Evolutionary conservation across 768 basidiomycete genomes (phyloP).

Genomic region (Boletus fagicola): DNA sequence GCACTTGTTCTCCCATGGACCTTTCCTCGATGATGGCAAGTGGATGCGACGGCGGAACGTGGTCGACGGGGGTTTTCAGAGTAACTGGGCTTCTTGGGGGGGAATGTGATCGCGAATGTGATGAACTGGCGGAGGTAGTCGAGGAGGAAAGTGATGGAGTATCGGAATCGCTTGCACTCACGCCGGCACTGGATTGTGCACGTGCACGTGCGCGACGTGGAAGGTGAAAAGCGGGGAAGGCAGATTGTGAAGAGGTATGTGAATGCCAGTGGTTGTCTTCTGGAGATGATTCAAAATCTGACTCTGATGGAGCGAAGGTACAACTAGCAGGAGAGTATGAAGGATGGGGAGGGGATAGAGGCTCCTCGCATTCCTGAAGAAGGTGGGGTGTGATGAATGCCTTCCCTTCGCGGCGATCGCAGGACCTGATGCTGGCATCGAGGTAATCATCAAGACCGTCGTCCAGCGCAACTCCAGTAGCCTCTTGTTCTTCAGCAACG

Average conservation of each 20-base stretch:
- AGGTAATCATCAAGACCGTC: constrained; percentile 30
- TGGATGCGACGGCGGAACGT: constrained; percentile 19
- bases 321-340: constrained; percentile 13
- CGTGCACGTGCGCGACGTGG: constrained; percentile 33
- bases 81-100: constrained; percentile 36
- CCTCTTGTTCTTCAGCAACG: constrained; percentile 28
- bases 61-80: constrained; percentile 35
- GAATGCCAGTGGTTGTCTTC: constrained; percentile 31
- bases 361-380: constrained; percentile 34
- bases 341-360: constrained; percentile 26
- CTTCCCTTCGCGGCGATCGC: constrained; percentile 9
- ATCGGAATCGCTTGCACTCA: constrained; percentile 41
- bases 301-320: constrained; percentile 30
- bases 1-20: constrained; percentile 19
- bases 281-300: constrained; percentile 33
- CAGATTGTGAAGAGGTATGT: constrained; percentile 16
- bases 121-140: constrained; percentile 38
- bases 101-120: constrained; percentile 31
- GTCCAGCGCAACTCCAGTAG: constrained; percentile 23
- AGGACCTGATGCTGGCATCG: constrained; percentile 25
- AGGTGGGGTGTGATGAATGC: constrained; percentile 18
- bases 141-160: constrained; percentile 51
- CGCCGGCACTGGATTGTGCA: constrained; percentile 27
- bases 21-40: constrained; percentile 43
- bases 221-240: constrained; percentile 31